Percentiles rank a stretch among this genome's conserved stretches.
These are phyloP conservation scores for Aspergillus nidulans DNA, from an alignment of 495 filamentous ascomycete genomes.

Conservation along the genomic window DNA sequence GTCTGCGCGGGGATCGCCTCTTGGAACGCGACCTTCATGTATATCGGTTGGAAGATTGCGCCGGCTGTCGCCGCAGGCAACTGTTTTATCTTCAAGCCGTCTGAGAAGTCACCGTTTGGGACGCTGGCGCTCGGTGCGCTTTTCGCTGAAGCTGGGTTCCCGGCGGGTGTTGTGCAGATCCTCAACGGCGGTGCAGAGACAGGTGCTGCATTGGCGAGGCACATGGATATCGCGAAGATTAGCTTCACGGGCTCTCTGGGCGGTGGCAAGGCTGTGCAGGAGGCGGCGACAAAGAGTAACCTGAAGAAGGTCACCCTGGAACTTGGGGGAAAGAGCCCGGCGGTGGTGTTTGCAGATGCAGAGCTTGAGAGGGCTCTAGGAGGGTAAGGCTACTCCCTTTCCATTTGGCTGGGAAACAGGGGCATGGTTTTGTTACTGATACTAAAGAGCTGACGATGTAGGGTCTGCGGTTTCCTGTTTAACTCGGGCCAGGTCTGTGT, in stretches of 20 bases:
- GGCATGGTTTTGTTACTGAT: too few species aligned
- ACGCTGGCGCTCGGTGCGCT: slow-evolving; percentile 49
- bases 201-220: slow-evolving; percentile 38
- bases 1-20: slow-evolving; percentile 15
- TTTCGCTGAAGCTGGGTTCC: slow-evolving; percentile 80
- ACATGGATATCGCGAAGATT: slow-evolving; percentile 16
- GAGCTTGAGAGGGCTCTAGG: slow-evolving; percentile 13
- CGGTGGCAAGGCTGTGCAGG: slow-evolving; percentile 15
- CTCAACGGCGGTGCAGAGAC: slow-evolving; percentile 69
- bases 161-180: slow-evolving; percentile 82
- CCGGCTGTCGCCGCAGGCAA: slow-evolving; percentile 14
- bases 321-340: slow-evolving; percentile 37
- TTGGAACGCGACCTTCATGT: slow-evolving; percentile 15
- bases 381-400: background rate
- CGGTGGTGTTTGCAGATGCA: slow-evolving; percentile 36
- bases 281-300: slow-evolving; percentile 34
- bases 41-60: slow-evolving; percentile 12
- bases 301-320: slow-evolving; percentile 44
- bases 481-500: slow-evolving; percentile 53
- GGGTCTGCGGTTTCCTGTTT: slow-evolving; percentile 7
- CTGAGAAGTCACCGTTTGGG: slow-evolving; percentile 81
- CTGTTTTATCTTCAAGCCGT: slow-evolving; percentile 68
- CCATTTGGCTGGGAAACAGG: background rate
- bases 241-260: slow-evolving; percentile 20
- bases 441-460: background rate